Evolutionary conservation across 2,329 filamentous ascomycete species (phyloP).

Genomic region (Stemphylium vesicarium): DNA sequence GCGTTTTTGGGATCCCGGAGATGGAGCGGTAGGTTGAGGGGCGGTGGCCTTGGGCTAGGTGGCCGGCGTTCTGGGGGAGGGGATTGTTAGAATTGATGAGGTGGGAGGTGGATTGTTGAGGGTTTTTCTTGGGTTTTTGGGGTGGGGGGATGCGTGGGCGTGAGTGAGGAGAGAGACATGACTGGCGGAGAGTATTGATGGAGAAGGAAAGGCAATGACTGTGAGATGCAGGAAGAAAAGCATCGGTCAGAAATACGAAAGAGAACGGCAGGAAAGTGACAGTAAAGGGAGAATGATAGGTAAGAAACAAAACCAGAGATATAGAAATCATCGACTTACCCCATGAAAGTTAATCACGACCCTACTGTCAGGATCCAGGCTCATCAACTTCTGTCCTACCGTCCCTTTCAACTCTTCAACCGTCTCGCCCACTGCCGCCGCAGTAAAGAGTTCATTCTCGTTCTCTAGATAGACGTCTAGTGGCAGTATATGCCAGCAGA

Average conservation of each 20-base stretch:
- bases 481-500: constrained; percentile 90
- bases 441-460: constrained; percentile 62
- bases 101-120: background rate
- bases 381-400: constrained; percentile 58
- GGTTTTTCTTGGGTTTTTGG: background rate
- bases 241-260: too few relatives aligned
- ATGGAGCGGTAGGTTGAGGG: constrained; percentile 79
- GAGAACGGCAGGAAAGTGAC: background rate
- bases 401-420: constrained; percentile 56
- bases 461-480: constrained; percentile 76
- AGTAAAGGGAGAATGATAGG: background rate
- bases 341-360: constrained; percentile 69
- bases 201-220: background rate
- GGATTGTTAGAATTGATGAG: background rate
- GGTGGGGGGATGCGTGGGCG: too few relatives aligned
- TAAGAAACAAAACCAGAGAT: background rate
- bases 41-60: constrained; percentile 78
- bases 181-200: background rate
- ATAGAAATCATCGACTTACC: constrained; percentile 52
- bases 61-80: constrained; percentile 74
- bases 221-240: too few relatives aligned
- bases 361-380: constrained; percentile 56
- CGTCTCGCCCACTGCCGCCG: constrained; percentile 48
- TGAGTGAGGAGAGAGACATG: too few relatives aligned
- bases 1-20: constrained; percentile 70